These are phyloP conservation scores for Cladophialophora carrionii DNA, from an alignment of 2,329 filamentous ascomycete species.

Conservation along the genomic window DNA sequence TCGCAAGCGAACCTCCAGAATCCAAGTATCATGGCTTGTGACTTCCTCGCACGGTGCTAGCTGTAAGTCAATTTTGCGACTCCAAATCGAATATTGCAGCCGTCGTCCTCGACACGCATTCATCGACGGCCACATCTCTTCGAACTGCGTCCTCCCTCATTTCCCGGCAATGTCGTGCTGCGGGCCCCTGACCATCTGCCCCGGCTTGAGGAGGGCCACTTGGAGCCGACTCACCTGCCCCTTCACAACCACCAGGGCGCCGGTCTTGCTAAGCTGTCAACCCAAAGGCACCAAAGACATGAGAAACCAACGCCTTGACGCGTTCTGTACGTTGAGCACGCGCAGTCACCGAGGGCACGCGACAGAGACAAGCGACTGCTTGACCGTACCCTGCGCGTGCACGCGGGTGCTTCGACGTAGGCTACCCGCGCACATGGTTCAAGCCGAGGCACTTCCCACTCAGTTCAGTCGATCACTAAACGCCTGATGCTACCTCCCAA, in stretches of 20 bases:
- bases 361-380: not conserved
- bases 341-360: not conserved
- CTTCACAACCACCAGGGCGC: not conserved
- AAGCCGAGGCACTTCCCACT: not conserved
- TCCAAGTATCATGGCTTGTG: too few species aligned
- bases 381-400: not conserved
- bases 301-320: not conserved
- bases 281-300: not conserved
- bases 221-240: not conserved
- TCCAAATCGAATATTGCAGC: too few species aligned
- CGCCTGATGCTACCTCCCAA: not conserved
- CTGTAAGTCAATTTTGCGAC: too few species aligned
- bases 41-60: too few species aligned
- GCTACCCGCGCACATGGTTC: not conserved
- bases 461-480: not conserved
- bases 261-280: not conserved
- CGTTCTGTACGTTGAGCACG: not conserved
- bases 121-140: not conserved
- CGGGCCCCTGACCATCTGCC: not conserved
- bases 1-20: too few species aligned
- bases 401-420: not conserved
- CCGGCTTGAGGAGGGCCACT: not conserved
- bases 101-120: not conserved
- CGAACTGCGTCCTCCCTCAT: not conserved
- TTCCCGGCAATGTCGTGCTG: not conserved